Percentiles rank a stretch among this genome's conserved stretches.
Evolutionary conservation across 2,329 filamentous ascomycete genomes (phyloP).

Genomic region (Calonectria pteridis): DNA sequence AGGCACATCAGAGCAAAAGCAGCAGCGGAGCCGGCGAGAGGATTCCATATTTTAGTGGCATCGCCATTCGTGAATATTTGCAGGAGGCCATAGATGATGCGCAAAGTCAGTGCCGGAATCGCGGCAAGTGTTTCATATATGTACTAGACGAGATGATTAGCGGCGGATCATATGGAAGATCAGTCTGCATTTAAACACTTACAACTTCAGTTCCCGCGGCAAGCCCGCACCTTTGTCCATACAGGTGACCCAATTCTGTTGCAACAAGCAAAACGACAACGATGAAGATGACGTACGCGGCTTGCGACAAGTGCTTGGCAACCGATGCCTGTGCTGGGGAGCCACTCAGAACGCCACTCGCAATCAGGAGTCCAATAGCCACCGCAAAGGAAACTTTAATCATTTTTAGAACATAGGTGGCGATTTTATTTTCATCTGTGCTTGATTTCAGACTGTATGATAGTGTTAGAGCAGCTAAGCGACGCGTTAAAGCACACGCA

Average conservation of each 20-base stretch:
- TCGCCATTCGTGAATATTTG: not conserved
- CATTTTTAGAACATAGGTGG: not conserved
- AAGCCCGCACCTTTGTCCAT: not conserved
- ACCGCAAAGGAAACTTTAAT: not conserved
- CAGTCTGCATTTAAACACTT: not conserved
- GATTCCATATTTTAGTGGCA: slow-evolving; percentile 15
- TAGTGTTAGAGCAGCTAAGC: not conserved
- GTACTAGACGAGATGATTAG: not conserved
- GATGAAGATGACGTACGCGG: not conserved
- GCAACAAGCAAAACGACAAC: not conserved
- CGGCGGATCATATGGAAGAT: not conserved
- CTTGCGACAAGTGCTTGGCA: not conserved
- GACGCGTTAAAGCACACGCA: not conserved
- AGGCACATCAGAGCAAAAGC: slow-evolving; percentile 34
- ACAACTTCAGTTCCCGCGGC: not conserved
- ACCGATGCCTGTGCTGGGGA: not conserved
- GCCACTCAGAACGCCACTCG: not conserved
- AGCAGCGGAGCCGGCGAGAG: slow-evolving; percentile 27
- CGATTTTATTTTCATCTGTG: not conserved
- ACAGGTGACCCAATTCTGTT: not conserved
- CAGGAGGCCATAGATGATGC: not conserved
- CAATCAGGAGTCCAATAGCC: not conserved
- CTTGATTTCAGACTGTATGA: not conserved
- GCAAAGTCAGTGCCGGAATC: not conserved
- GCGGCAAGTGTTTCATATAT: not conserved